phyloP scores from a whole-genome alignment of 352 stramenopile genomes.

The Phytophthora macrochlamydospora region DNA sequence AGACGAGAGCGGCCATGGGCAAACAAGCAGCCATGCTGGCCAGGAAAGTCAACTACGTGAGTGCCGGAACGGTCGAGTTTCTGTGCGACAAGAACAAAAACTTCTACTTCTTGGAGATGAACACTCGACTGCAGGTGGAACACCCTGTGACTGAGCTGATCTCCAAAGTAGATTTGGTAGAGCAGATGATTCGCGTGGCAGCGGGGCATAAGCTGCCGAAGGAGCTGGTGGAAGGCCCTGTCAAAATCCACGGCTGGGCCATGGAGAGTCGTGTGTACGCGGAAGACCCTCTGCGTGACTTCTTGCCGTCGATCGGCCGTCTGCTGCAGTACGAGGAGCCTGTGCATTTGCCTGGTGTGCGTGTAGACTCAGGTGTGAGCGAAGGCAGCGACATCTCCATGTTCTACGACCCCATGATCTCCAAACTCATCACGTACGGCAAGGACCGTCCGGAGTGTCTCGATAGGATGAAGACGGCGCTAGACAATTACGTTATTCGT shows the following conservation, averaged over 20 bases:
- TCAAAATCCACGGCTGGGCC: conserved; percentile 89
- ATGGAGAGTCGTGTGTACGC: conserved; percentile 95
- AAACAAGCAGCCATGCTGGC: conserved; percentile 87
- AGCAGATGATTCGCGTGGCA: conserved; percentile 83
- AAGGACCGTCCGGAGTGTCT: conserved; percentile 84
- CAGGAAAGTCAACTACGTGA: conserved; percentile 91
- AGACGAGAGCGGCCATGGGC: conserved; percentile 64
- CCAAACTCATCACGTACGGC: conserved; percentile 93
- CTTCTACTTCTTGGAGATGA: conserved; percentile 98
- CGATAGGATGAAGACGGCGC: conserved; percentile 81
- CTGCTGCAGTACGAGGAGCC: conserved; percentile 51
- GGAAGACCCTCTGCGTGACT: conserved; percentile 88
- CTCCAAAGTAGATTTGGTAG: conserved; percentile 89
- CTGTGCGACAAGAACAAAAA: conserved; percentile 89
- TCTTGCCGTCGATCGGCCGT: conserved; percentile 90
- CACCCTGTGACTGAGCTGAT: conserved; percentile 94
- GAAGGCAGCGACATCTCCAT: conserved; percentile 92
- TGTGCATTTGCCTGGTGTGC: conserved; percentile 83
- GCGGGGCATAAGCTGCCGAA: conserved; percentile 82
- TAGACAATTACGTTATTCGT: conserved; percentile 93
- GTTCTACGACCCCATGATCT: conserved; percentile 95
- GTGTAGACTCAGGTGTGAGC: conserved; percentile 91
- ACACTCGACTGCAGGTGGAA: conserved; percentile 95
- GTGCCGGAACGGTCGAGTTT: conserved; percentile 95
- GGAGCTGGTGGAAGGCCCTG: neutral